Conservation (phyloP, 202 grass and related monocot species). For the Panicum virgatum region DNA sequence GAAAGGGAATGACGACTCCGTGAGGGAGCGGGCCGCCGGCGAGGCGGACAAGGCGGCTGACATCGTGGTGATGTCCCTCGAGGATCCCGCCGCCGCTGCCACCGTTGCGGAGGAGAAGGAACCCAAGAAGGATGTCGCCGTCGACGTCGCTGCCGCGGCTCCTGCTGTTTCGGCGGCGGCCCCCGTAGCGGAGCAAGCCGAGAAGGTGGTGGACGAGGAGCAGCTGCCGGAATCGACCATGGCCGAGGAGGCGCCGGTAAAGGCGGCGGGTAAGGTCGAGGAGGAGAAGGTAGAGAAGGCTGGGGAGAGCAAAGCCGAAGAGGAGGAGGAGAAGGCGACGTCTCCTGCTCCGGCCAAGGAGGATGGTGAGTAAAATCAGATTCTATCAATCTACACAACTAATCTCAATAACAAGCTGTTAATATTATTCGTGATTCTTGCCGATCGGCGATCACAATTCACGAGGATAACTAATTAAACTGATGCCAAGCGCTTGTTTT, state of each 20-base stretch:
- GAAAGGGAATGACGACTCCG: background rate
- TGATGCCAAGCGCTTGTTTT: background rate
- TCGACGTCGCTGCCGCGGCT: background rate
- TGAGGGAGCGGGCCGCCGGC: background rate
- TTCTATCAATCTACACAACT: background rate
- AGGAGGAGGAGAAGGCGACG: conserved; percentile 22
- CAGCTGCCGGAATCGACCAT: conserved; percentile 38
- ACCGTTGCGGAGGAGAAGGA: background rate
- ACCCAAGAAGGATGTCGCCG: conserved; percentile 3
- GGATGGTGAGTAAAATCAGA: background rate
- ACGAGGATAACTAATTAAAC: background rate
- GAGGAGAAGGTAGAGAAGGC: conserved; percentile 3
- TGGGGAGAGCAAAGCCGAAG: conserved; percentile 2
- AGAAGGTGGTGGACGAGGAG: background rate
- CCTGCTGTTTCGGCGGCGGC: background rate
- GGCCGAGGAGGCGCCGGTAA: background rate
- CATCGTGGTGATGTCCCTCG: background rate
- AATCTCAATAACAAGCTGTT: background rate
- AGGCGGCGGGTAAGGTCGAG: background rate
- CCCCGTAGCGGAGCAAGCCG: background rate
- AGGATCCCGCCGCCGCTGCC: background rate
- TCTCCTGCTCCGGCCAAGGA: conserved; percentile 25
- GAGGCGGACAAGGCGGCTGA: background rate
- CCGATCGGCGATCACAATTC: background rate
- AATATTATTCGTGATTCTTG: background rate